Conservation (phyloP, 2,329 filamentous ascomycete genomes). For the Canariomyces notabilis region DNA sequence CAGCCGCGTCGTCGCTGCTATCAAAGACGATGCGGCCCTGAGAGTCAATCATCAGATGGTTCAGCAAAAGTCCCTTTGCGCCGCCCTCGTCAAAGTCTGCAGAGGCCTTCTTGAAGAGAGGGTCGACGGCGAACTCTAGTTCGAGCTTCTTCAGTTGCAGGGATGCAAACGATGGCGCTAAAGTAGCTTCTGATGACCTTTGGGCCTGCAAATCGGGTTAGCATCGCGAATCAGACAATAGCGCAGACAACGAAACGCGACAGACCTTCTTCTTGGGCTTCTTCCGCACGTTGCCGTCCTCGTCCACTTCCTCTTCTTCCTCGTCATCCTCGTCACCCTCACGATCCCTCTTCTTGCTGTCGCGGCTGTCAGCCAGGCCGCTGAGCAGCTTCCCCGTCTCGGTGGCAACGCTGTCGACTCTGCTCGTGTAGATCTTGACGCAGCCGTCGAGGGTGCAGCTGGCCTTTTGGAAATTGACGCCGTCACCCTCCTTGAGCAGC, state of each 20-base stretch:
- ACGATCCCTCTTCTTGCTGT: constrained; percentile 64
- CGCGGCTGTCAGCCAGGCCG: constrained; percentile 83
- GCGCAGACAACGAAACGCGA: not conserved
- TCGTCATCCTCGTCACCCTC: constrained; percentile 61
- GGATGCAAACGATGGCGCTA: constrained; percentile 81
- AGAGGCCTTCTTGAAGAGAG: constrained; percentile 97
- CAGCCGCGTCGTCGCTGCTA: constrained; percentile 80
- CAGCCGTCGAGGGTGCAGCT: constrained; percentile 96
- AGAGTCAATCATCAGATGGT: constrained; percentile 92
- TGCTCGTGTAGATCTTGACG: constrained; percentile 98
- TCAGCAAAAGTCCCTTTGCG: constrained; percentile 88
- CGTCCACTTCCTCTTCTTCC: constrained; percentile 53
- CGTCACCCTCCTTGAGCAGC: constrained; percentile 87
- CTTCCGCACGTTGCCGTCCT: constrained; percentile 47
- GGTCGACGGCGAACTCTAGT: constrained; percentile 92
- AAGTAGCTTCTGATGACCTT: constrained; percentile 84
- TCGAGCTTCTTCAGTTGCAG: constrained; percentile 96
- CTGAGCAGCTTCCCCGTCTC: constrained; percentile 94
- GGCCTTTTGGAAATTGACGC: constrained; percentile 97
- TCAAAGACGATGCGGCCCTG: constrained; percentile 95
- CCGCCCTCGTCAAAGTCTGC: constrained; percentile 98
- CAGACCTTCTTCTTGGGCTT: constrained; percentile 69
- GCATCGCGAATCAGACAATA: not conserved
- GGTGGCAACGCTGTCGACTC: constrained; percentile 95
- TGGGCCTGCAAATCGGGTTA: constrained; percentile 29